Percentiles rank a stretch among this genome's conserved stretches.
Evolutionary conservation across 2,329 filamentous ascomycete species (phyloP).

Genomic region (Rutstroemia sp.): DNA sequence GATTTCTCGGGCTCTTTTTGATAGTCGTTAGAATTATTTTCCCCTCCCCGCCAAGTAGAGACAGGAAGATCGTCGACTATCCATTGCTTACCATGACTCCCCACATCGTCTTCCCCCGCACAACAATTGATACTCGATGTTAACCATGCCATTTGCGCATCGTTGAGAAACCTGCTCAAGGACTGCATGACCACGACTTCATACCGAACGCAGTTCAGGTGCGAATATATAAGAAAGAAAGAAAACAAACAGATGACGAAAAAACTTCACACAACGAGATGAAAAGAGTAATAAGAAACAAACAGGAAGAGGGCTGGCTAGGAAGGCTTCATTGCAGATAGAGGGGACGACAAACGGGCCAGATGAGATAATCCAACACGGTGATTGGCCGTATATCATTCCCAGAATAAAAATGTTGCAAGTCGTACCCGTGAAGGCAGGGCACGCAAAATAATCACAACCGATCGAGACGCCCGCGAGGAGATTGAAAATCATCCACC

Average conservation of each 20-base stretch:
- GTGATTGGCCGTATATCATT: background rate
- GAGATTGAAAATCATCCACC: background rate
- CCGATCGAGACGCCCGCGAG: constrained; percentile 5
- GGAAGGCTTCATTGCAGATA: background rate
- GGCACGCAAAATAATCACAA: background rate
- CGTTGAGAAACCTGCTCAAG: constrained; percentile 28
- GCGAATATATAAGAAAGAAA: constrained; percentile 1
- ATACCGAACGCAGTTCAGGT: constrained; percentile 18
- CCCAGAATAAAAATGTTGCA: background rate
- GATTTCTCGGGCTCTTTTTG: constrained; percentile 28
- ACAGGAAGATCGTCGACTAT: background rate
- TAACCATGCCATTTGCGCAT: constrained; percentile 26
- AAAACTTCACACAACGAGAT: too few relatives aligned
- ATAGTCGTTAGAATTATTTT: background rate
- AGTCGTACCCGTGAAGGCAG: background rate
- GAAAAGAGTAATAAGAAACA: background rate
- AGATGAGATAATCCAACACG: constrained; percentile 2
- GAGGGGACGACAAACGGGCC: background rate
- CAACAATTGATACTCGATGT: constrained; percentile 25
- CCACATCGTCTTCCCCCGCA: constrained; percentile 16
- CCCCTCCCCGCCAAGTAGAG: background rate
- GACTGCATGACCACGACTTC: constrained; percentile 26
- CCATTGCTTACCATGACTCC: constrained; percentile 21
- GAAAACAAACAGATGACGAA: background rate
- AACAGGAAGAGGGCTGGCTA: background rate